Evolutionary conservation across 345 rosid genomes (phyloP), one percentile per base, ranked within the genome.

Genomic region (Boechera stricta): DNA sequence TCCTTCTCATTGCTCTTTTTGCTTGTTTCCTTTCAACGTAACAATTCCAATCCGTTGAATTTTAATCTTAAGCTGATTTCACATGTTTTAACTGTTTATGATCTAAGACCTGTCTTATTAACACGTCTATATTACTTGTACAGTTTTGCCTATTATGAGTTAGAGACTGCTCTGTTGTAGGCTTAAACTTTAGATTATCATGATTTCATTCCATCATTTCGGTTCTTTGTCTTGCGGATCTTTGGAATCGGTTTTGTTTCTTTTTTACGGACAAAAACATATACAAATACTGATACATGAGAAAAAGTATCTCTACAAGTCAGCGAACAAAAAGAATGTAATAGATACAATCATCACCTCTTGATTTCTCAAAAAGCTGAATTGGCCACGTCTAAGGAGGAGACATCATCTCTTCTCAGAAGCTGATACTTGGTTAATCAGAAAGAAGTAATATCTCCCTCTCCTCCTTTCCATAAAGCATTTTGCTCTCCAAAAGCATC

Each of bases 311-410:
- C 54, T 65, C 72, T 72, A 71, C 73, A 56, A 49, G 55, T 64
- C 77, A 71, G 61, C 28, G 64, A 69, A 69, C 18, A 29, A 38
- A 65, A 26, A 72, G 26, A 59, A 69, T 60, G 47, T 26, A 21
- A 9, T 48, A 58, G 69, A 53, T 70, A 52, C 44, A 59, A 51
- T 21, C 13, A 49, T 41, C 36, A 68, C 69, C 38, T 76, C 64
- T 71, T 77, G 80, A 77, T 62, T 54, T 44, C 66, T 70, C 66
- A 63, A 61, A 70, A 70, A 45, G 59, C 66, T 70, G 70, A 41
- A 71, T 33, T 62, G 58, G 74, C 70, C 75, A 68, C 8, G 16
- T 28, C 32, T 15, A 41, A 36, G 75, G 57, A 71, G 69, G 67
- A 47, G 57, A 73, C 60, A 39, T 49, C 62, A 75, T 76, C 74